Base-by-base conservation (phyloP, 1,284 basidiomycete species). In the Tylopilus orsonianus region DNA sequence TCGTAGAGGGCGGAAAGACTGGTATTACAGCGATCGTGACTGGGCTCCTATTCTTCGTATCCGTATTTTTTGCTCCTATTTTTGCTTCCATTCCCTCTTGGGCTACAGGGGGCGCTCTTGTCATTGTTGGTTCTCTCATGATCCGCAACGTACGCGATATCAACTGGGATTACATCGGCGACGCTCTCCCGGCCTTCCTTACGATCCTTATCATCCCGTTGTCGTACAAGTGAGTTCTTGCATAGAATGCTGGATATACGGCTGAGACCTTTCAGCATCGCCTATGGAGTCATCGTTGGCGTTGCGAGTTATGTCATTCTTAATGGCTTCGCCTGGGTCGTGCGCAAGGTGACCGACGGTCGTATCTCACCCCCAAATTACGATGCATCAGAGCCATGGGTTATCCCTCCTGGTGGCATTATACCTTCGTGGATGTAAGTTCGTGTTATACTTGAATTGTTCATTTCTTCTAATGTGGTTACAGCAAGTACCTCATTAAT, bases 81-180 rank as follows among this genome's bases (percentile, higher is more conserved):
- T 93, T 95, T 56, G 87, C 90, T 14, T 89, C 85, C 16, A 90
- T 95, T 54, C 92, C 92, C 0, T 61, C 83, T 0, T 95, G 91
- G 89, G 91, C 92, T 1, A 95, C 92, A 0, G 92, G 92, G 6
- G 87, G 90, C 50, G 90, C 91, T 5, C 74, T 95, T 40, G 80
- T 92, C 52, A 87, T 95, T 52, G 91, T 93, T 32, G 92, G 92
- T 20, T 88, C 86, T 22, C 74, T 94, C 64, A 95, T 95, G 92
- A 90, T 92, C 63, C 79, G 85, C 61, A 93, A 91, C 62, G 87
- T 90, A 12, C 78, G 83, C 33, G 85, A 90, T 49, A 87, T 95
- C 69, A 94, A 93, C 70, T 95, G 92, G 91, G 78, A 85, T 63
- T 95, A 90, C 63, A 77, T 86, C 34, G 90, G 91, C 23, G 92